Conservation (phyloP, 345 rosid species). For the Sisymbrium altissimum region DNA sequence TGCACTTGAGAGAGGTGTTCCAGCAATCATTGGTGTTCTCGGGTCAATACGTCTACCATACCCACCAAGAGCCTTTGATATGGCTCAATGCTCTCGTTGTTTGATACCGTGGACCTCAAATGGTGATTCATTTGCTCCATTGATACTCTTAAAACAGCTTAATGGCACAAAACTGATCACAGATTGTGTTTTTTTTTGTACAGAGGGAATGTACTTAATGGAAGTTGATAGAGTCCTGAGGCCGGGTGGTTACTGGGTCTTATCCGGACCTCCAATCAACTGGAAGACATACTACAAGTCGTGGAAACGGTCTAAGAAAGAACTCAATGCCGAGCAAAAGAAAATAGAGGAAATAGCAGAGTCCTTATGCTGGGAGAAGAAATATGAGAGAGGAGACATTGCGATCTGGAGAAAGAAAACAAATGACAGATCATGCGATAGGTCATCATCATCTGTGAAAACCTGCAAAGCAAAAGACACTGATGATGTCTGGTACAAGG, state of each 20-base stretch:
- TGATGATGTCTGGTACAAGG: constrained; percentile 68
- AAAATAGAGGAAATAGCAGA: constrained; percentile 59
- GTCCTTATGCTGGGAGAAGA: constrained; percentile 75
- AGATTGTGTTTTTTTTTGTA: background rate
- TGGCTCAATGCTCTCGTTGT: constrained; percentile 63
- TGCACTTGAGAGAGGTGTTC: constrained; percentile 72
- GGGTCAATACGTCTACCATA: constrained; percentile 60
- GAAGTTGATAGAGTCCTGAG: constrained; percentile 72
- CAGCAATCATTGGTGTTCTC: constrained; percentile 64
- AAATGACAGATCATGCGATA: constrained; percentile 43
- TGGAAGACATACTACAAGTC: constrained; percentile 50
- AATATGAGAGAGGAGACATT: constrained; percentile 57
- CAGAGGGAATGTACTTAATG: constrained; percentile 66
- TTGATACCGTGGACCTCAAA: constrained; percentile 64
- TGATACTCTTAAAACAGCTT: background rate
- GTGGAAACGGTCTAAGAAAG: constrained; percentile 55
- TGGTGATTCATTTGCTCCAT: constrained; percentile 37
- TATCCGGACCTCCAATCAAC: constrained; percentile 65
- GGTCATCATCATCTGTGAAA: constrained; percentile 29
- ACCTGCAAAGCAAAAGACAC: constrained; percentile 41
- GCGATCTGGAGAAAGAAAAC: constrained; percentile 62
- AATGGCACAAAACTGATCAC: background rate
- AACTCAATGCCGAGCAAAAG: constrained; percentile 55
- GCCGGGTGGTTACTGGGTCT: constrained; percentile 73
- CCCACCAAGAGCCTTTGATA: constrained; percentile 40